phyloP scores from a whole-genome alignment of 305 asterid genomes.

The Ilex paraguariensis region DNA sequence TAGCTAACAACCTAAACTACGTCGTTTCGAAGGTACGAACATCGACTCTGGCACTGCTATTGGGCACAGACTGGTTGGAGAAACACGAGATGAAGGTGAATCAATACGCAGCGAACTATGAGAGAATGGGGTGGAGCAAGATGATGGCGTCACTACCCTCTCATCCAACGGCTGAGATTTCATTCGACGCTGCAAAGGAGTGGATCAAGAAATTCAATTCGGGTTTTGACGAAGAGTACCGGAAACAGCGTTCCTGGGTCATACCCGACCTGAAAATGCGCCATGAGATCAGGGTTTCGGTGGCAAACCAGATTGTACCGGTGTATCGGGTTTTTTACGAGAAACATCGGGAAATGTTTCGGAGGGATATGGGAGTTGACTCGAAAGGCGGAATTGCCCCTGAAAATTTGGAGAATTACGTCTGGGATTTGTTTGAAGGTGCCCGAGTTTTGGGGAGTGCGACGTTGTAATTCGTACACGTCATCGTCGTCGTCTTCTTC shows the following conservation, averaged over 20 bases:
- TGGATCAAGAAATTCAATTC: neutral
- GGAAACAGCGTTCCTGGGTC: neutral
- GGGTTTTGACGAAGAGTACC: neutral
- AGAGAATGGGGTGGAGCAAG: conserved; percentile 2
- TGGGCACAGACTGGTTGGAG: neutral
- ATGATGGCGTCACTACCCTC: neutral
- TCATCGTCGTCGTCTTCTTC: conserved; percentile 5
- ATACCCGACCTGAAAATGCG: neutral
- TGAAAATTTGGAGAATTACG: conserved; percentile 59
- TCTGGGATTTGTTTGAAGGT: conserved; percentile 50
- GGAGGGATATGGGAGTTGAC: conserved; percentile 1
- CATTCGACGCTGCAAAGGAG: neutral
- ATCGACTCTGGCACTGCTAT: neutral
- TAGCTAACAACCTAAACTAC: conserved; percentile 3
- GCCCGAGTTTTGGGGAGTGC: conserved; percentile 15
- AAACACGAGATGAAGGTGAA: neutral
- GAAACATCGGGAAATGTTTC: neutral
- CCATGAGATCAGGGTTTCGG: neutral
- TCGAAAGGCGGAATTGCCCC: conserved; percentile 25
- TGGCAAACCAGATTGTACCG: neutral
- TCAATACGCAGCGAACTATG: neutral
- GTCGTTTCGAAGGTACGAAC: neutral
- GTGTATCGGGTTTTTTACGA: neutral
- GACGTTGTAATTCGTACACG: conserved; percentile 18
- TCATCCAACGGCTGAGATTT: neutral